Base-by-base conservation (phyloP, 352 stramenopile species). In the Thraustochytrium striatum region DNA sequence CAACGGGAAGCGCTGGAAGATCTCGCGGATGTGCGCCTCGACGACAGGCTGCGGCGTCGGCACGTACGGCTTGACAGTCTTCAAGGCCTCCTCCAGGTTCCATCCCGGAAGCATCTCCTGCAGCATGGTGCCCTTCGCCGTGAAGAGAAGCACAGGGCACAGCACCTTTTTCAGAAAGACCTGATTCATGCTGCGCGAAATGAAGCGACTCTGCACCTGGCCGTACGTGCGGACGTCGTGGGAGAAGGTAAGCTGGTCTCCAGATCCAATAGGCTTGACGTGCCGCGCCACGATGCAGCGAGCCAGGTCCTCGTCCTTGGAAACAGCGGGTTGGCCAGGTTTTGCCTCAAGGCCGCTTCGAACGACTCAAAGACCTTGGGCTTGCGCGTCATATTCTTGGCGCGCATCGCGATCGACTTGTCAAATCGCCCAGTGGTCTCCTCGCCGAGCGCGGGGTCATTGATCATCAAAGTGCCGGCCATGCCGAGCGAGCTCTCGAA, bases 401-500 rank as follows among this genome's bases (percentile, higher is more conserved):
- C 30, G 36, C 68, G 32, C 65, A 75, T 75, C 19, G 19, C 52
- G 21, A 75, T 58, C 2, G 11, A n/a, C 43, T 30, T 30, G 2
- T 30, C 8, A n/a, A 75, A 75, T 0, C 44, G 16, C 11, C 44
- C 52, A n/a, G n/a, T n/a, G 33, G 30, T 61, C 5, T 61, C 16
- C 5, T 39, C 30, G n/a, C 52, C 65, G 8, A 43, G 16, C n/a
- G 25, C 65, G 16, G 30, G 41, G 35, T 43, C 41, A 28, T 61
- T 75, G 19, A 32, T 52, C 2, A 75, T 75, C 2, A 61, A 75
- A 38, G 65, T 75, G 32, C 65, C 65, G 25, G 65, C 65, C 65
- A 75, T 75, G n/a, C 65, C 65, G 39, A 75, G 65, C 43, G 44
- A 58, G 39, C 44, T 62, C 36, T 75, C 65, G 36, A 75, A 62